Evolutionary conservation across 2,329 filamentous ascomycete genomes (phyloP).

Genomic region (Drechslerella coelobrocha): DNA sequence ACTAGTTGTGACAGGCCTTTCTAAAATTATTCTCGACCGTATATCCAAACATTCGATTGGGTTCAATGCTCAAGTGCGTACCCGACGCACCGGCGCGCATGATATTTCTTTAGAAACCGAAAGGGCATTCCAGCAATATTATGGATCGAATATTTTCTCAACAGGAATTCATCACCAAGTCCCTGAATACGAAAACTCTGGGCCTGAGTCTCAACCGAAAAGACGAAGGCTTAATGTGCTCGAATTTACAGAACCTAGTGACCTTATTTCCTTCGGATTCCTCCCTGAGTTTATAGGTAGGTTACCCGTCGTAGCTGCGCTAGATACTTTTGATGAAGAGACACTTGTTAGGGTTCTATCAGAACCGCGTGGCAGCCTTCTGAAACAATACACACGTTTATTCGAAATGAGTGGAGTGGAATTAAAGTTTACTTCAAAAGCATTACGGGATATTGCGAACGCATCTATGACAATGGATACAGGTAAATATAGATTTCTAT

Average conservation of each 20-base stretch:
- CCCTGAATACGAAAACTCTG: neutral
- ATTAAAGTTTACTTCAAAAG: constrained; percentile 80
- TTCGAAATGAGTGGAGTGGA: constrained; percentile 80
- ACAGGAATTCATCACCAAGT: neutral
- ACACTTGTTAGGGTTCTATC: constrained; percentile 85
- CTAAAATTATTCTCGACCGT: constrained; percentile 85
- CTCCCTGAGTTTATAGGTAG: constrained; percentile 69
- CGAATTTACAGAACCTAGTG: constrained; percentile 54
- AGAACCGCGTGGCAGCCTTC: constrained; percentile 85
- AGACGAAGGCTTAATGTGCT: constrained; percentile 51
- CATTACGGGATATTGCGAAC: constrained; percentile 80
- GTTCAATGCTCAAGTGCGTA: constrained; percentile 82
- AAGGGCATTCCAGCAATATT: constrained; percentile 14
- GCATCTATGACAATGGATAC: constrained; percentile 74
- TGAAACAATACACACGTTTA: constrained; percentile 86
- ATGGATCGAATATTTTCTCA: constrained; percentile 8
- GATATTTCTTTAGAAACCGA: constrained; percentile 11
- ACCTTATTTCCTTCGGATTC: constrained; percentile 55
- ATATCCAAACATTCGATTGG: constrained; percentile 86
- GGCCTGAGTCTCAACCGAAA: constrained; percentile 1
- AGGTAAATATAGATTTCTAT: constrained; percentile 61
- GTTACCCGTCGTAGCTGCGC: constrained; percentile 84
- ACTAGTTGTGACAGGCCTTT: constrained; percentile 64
- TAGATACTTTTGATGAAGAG: constrained; percentile 74
- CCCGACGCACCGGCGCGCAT: constrained; percentile 13